phyloP scores from a whole-genome alignment of 768 basidiomycete genomes.

The Dentipellis fragilis region DNA sequence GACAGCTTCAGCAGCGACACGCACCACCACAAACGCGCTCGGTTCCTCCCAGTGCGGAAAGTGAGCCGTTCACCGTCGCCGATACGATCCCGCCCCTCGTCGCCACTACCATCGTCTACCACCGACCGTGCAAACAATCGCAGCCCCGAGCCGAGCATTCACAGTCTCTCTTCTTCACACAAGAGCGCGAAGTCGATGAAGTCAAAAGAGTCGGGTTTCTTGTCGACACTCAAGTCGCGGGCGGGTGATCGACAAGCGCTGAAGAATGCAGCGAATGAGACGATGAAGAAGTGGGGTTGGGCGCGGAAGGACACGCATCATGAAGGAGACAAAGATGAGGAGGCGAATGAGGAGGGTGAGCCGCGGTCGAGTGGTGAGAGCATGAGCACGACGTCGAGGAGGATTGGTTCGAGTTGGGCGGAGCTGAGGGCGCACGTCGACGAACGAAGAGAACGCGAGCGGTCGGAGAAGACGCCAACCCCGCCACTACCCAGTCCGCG shows the following conservation, averaged over 20 bases:
- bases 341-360: not conserved
- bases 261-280: constrained; percentile 76
- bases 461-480: constrained; percentile 22
- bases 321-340: not conserved
- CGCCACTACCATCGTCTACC: constrained; percentile 6
- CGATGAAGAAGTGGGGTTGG: constrained; percentile 87
- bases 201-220: constrained; percentile 25
- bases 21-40: constrained; percentile 3
- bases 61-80: constrained; percentile 6
- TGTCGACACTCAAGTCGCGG: constrained; percentile 70
- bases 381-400: constrained; percentile 21
- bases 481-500: not conserved
- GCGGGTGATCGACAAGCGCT: constrained; percentile 78
- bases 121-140: constrained; percentile 5
- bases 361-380: constrained; percentile 20
- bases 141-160: not conserved
- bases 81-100: constrained; percentile 4
- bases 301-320: constrained; percentile 40
- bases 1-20: not conserved
- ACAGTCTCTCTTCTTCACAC: not conserved
- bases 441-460: constrained; percentile 40
- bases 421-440: constrained; percentile 71
- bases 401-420: constrained; percentile 51
- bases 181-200: not conserved
- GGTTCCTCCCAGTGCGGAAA: constrained; percentile 7